Evolutionary conservation across 768 basidiomycete genomes (phyloP), one percentile per base, ranked within the genome.

Genomic region (Trametes elegans): DNA sequence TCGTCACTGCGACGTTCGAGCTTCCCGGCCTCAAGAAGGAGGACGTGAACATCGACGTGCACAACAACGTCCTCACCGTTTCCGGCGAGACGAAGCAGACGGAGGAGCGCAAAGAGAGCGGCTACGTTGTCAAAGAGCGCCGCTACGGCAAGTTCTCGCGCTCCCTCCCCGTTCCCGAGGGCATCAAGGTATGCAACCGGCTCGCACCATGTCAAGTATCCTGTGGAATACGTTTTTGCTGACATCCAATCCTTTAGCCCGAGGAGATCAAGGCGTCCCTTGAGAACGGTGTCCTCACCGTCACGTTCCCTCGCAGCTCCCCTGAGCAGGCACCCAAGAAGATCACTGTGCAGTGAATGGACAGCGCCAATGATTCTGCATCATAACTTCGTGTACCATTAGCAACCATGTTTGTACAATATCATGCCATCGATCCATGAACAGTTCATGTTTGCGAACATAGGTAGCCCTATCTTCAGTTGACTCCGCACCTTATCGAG

Each of bases 21-120:
- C 66, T 82, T 1, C 82, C 83, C 5, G 81, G 82, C 8, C 63
- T 82, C 48, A 77, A 72, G 49, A 77, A 79, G 49, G 74, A 79
- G 38, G 71, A 74, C 45, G 71, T 83, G 38, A 61, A 67, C 29
- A 76, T 83, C 44, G 74, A 81, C 46, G 64, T 81, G 18, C 73
- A 74, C 35, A 73, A 79, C 55, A 72, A 74, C 53, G 73, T 70
- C 34, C 67, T 85, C 45, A 78, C 70, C 2, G 68, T 84, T 36
- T 76, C 77, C 7, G 80, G 78, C 23, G 74, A 81, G 63, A 70
- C 61, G 23, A 65, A 67, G 10, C 40, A 62, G 3, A 68, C 73
- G 1, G 40, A 62, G 0, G 64, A 73, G 3, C 64, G 65, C 21
- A 73, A 74, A 7, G 71, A 76, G 52, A 55, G 54, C 11, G 73